phyloP scores from a whole-genome alignment of 495 filamentous ascomycete species.

The Saxispiralis lemnorum region DNA sequence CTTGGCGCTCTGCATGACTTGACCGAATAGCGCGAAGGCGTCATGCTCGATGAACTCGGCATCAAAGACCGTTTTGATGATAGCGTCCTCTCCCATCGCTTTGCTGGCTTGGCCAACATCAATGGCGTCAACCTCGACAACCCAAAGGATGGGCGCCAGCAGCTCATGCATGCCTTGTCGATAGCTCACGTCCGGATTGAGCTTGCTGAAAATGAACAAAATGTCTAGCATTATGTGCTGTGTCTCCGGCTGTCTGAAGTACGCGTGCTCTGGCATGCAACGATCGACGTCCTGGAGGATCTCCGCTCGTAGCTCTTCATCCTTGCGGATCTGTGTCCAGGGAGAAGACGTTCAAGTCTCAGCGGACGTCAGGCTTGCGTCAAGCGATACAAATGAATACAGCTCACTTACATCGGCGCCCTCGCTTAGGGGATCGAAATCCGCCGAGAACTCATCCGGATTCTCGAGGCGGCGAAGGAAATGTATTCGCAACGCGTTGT shows the following conservation, averaged over 20 bases:
- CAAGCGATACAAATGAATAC: not conserved
- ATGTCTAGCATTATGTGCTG: constrained; percentile 76
- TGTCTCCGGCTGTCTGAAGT: constrained; percentile 64
- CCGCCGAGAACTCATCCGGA: constrained; percentile 56
- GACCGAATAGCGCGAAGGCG: constrained; percentile 66
- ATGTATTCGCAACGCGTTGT: constrained; percentile 50
- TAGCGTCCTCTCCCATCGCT: constrained; percentile 11
- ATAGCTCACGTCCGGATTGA: constrained; percentile 75
- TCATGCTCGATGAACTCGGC: constrained; percentile 68
- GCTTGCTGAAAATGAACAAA: constrained; percentile 84
- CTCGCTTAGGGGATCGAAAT: constrained; percentile 70
- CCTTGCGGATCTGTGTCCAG: constrained; percentile 66
- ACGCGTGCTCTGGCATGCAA: constrained; percentile 79
- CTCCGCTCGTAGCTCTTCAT: constrained; percentile 69
- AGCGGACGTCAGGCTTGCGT: constrained; percentile 24
- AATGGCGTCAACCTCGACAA: constrained; percentile 66
- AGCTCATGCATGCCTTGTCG: constrained; percentile 97
- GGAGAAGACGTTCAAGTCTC: constrained; percentile 49
- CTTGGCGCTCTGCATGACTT: constrained; percentile 72
- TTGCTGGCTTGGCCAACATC: constrained; percentile 19
- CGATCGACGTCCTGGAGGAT: constrained; percentile 92
- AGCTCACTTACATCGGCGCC: constrained; percentile 49
- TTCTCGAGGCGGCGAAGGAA: constrained; percentile 66
- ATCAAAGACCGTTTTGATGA: constrained; percentile 40
- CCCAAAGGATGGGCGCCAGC: constrained; percentile 78